phyloP scores from a whole-genome alignment of 306 rosid genomes.

The Prosopis cineraria region DNA sequence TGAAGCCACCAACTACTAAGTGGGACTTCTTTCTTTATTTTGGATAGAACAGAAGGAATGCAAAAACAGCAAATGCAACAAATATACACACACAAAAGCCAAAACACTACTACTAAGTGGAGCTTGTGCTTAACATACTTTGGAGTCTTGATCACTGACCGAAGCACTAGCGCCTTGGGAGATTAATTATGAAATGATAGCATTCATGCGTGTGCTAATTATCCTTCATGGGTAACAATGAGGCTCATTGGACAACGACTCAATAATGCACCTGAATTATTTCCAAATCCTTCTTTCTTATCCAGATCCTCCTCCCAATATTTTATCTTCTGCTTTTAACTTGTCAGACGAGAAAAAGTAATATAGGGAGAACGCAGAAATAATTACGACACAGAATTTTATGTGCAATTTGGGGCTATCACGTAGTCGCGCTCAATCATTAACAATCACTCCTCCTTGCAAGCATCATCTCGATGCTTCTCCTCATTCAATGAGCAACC shows the following conservation, averaged over 20 bases:
- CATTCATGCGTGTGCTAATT: slow-evolving; percentile 38
- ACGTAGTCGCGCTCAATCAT: slow-evolving; percentile 9
- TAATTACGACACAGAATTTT: not conserved
- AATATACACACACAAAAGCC: not conserved
- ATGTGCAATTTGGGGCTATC: slow-evolving; percentile 2
- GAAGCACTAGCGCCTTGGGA: not conserved
- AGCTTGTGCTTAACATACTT: slow-evolving; percentile 41
- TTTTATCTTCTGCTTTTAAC: slow-evolving; percentile 26
- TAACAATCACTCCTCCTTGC: not conserved
- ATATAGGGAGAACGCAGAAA: not conserved
- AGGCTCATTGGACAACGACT: slow-evolving; percentile 29
- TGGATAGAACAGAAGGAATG: not conserved
- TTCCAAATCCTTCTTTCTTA: slow-evolving; percentile 43
- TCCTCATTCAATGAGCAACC: not conserved
- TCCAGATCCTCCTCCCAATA: slow-evolving; percentile 33
- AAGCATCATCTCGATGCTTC: slow-evolving; percentile 14
- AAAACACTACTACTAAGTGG: slow-evolving; percentile 27
- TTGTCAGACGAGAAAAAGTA: not conserved
- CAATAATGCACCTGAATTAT: slow-evolving; percentile 52
- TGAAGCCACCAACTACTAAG: slow-evolving; percentile 34
- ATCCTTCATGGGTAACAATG: slow-evolving; percentile 35
- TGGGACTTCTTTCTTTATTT: slow-evolving; percentile 24
- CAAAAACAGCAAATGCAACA: not conserved
- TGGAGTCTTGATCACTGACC: slow-evolving; percentile 35
- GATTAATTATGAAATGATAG: slow-evolving; percentile 13